Evolutionary conservation across 345 rosid species (phyloP).

Genomic region (Citrus glauca): DNA sequence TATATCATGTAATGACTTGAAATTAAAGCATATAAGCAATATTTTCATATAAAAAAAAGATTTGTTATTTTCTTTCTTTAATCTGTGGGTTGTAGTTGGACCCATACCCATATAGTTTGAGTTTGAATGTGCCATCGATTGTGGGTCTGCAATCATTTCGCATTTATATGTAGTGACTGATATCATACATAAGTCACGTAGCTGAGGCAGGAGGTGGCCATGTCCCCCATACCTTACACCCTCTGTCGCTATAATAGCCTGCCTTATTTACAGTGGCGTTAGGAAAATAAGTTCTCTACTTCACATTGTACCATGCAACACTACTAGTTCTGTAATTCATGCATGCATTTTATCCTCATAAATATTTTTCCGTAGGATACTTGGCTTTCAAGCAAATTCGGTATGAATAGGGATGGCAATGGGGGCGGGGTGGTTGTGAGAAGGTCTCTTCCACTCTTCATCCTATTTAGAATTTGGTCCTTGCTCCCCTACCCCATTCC

Average conservation of each 20-base stretch:
- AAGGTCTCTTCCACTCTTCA: too few relatives aligned
- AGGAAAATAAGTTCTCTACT: not conserved
- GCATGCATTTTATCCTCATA: not conserved
- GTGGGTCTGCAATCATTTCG: not conserved
- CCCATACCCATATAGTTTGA: not conserved
- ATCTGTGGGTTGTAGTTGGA: not conserved
- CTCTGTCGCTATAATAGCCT: not conserved
- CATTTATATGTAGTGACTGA: not conserved
- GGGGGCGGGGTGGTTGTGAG: too few relatives aligned
- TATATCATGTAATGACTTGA: not conserved
- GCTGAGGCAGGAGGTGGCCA: not conserved
- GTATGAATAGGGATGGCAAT: not conserved
- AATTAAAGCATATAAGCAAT: not conserved
- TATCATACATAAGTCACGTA: not conserved
- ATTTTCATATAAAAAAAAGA: too few relatives aligned
- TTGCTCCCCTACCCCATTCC: rapidly evolving
- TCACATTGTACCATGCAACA: not conserved
- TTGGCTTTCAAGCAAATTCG: not conserved
- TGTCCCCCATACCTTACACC: not conserved
- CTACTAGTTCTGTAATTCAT: not conserved
- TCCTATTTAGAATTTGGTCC: too few relatives aligned
- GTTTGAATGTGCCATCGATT: too few relatives aligned
- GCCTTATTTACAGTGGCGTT: not conserved
- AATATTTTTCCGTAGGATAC: not conserved
- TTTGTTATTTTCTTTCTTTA: not conserved